Percentiles rank a stretch among this genome's conserved stretches.
Conservation (phyloP, 2,329 filamentous ascomycete genomes). For the Berkeleyomyces rouxiae region DNA sequence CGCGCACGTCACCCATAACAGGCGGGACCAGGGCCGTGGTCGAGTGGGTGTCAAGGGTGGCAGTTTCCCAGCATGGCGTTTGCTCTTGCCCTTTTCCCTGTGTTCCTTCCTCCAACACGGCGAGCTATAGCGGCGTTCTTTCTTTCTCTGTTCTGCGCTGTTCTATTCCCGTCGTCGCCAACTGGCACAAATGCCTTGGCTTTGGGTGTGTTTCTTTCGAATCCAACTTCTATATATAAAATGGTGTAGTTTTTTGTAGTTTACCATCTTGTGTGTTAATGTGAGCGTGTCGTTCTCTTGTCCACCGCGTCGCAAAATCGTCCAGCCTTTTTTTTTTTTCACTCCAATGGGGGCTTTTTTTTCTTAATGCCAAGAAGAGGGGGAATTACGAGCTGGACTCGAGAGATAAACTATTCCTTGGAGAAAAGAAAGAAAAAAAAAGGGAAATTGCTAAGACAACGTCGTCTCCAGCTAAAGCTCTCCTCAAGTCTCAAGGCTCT, state of each 20-base stretch:
- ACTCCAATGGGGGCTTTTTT: not conserved
- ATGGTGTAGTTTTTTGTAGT: not conserved
- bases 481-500: not conserved
- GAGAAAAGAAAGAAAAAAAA: not conserved
- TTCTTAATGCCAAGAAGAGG: constrained; percentile 1
- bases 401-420: not conserved
- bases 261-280: not conserved
- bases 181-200: not conserved
- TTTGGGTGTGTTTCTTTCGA: not conserved
- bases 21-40: not conserved
- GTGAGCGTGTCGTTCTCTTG: not conserved
- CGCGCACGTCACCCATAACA: not conserved
- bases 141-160: not conserved
- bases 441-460: not conserved
- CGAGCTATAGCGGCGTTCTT: not conserved
- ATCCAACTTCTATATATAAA: not conserved
- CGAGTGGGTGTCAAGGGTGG: not conserved
- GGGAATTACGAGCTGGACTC: not conserved
- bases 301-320: not conserved
- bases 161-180: not conserved
- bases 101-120: not conserved
- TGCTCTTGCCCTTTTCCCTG: not conserved
- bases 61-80: not conserved
- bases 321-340: not conserved
- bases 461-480: not conserved